Evolutionary conservation across 768 basidiomycete genomes (phyloP).

Genomic region (Rhodotorula sphaerocarpa): DNA sequence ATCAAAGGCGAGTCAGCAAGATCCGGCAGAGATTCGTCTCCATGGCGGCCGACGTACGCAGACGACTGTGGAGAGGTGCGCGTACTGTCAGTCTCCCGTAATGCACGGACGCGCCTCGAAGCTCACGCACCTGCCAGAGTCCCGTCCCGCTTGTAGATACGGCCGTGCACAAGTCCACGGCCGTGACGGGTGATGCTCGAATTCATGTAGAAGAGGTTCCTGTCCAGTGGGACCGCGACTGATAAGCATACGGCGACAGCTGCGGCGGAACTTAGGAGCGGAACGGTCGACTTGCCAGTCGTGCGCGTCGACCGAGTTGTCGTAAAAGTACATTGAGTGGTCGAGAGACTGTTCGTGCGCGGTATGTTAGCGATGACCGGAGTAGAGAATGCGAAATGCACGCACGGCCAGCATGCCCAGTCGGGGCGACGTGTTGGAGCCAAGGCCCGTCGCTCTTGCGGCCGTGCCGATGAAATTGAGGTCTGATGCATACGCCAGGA

Average conservation of each 20-base stretch:
- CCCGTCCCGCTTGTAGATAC: constrained; percentile 38
- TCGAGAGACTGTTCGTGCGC: constrained; percentile 17
- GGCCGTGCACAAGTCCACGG: constrained; percentile 31
- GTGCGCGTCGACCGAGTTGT: constrained; percentile 22
- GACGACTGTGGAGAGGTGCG: neutral
- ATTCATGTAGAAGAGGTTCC: constrained; percentile 36
- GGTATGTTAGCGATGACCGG: neutral
- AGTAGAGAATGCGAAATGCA: neutral
- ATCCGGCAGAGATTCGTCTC: neutral
- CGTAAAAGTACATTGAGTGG: constrained; percentile 39
- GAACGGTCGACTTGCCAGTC: constrained; percentile 26
- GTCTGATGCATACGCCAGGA: constrained; percentile 34
- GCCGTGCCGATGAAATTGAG: constrained; percentile 35
- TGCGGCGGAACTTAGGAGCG: neutral
- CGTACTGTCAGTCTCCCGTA: neutral
- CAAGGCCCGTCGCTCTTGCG: constrained; percentile 27
- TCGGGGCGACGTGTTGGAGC: constrained; percentile 18
- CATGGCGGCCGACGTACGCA: constrained; percentile 12
- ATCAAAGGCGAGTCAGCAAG: neutral
- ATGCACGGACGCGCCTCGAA: too few species aligned
- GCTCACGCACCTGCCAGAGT: constrained; percentile 24
- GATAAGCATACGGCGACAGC: neutral
- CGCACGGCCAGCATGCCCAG: constrained; percentile 38
- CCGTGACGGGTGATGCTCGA: constrained; percentile 29
- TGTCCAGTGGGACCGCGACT: too few species aligned